Conservation (phyloP, 129 eudicot genomes). For the Dittrichia graveolens region DNA sequence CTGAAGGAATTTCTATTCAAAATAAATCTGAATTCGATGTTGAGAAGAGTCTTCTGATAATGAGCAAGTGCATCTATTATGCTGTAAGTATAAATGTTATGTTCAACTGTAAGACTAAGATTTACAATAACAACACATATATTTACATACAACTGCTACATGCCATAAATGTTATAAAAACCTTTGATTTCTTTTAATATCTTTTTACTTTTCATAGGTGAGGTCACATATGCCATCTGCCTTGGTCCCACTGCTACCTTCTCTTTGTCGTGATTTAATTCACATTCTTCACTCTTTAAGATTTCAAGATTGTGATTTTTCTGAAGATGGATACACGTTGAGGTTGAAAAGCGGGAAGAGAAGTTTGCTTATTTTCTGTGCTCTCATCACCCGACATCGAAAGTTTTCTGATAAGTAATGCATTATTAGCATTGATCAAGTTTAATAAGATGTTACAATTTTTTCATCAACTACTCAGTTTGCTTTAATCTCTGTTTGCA, state of each 20-base stretch:
- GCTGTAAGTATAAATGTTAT: slow-evolving; percentile 52
- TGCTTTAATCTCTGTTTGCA: slow-evolving; percentile 35
- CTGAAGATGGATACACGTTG: slow-evolving; percentile 43
- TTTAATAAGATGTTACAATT: slow-evolving; percentile 4
- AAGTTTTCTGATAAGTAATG: slow-evolving; percentile 74
- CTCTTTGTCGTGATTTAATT: slow-evolving; percentile 59
- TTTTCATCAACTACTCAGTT: slow-evolving; percentile 23
- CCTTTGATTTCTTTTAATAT: background rate
- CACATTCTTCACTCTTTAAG: slow-evolving; percentile 48
- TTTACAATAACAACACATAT: slow-evolving; percentile 21
- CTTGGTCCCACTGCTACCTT: slow-evolving; percentile 59
- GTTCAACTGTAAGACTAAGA: background rate
- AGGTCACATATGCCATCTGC: slow-evolving; percentile 77
- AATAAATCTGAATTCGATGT: slow-evolving; percentile 38
- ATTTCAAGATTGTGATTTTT: slow-evolving; percentile 44
- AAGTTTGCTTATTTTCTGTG: slow-evolving; percentile 63
- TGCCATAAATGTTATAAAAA: slow-evolving; percentile 40
- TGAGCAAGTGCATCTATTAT: slow-evolving; percentile 70
- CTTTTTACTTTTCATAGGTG: slow-evolving; percentile 48
- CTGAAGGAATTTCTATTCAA: slow-evolving; percentile 44
- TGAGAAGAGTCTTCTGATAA: slow-evolving; percentile 58
- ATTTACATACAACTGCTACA: slow-evolving; percentile 41
- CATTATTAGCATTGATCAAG: slow-evolving; percentile 15
- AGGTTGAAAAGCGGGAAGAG: slow-evolving; percentile 72
- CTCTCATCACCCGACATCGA: slow-evolving; percentile 71